Evolutionary conservation across 2,329 filamentous ascomycete species (phyloP).

Genomic region (Aspergillus quadrilineatus): DNA sequence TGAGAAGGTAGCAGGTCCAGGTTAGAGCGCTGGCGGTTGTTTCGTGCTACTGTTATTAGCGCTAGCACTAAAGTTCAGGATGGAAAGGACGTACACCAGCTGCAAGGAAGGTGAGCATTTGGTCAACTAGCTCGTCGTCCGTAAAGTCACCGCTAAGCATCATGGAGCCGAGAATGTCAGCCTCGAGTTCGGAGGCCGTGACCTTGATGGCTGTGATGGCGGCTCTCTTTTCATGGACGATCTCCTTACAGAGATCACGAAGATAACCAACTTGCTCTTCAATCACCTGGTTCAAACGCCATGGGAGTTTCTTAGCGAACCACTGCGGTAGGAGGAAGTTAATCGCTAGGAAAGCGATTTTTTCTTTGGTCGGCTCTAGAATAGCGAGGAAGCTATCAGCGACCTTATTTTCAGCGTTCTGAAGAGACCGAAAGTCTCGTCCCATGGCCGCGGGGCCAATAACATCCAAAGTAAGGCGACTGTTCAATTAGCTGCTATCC

Average conservation of each 20-base stretch:
- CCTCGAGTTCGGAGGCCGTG: conserved; percentile 39
- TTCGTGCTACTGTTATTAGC: conserved; percentile 45
- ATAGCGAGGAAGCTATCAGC: conserved; percentile 53
- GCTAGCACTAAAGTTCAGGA: background rate
- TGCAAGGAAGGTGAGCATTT: conserved; percentile 45
- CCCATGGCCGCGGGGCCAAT: conserved; percentile 59
- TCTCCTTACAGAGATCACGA: conserved; percentile 34
- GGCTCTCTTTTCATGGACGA: conserved; percentile 34
- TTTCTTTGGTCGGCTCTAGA: conserved; percentile 47
- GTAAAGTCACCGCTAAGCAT: conserved; percentile 40
- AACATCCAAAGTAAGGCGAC: conserved; percentile 57
- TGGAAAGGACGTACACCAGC: conserved; percentile 31
- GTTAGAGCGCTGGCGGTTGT: conserved; percentile 56
- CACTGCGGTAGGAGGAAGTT: conserved; percentile 52
- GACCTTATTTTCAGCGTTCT: conserved; percentile 53
- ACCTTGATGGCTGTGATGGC: conserved; percentile 31
- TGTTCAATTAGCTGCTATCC: conserved; percentile 11
- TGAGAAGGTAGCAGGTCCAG: conserved; percentile 56
- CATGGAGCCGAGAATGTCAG: conserved; percentile 41
- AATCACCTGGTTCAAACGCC: conserved; percentile 33
- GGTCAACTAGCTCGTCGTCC: conserved; percentile 42
- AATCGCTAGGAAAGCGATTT: conserved; percentile 45
- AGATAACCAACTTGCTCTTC: conserved; percentile 32
- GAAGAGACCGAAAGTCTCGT: conserved; percentile 55
- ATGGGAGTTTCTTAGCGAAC: conserved; percentile 50